A percentile compares a stretch with the other conserved stretches of the same genome.
Conservation (phyloP, 2,329 filamentous ascomycete species). For the Aspergillus latus region DNA sequence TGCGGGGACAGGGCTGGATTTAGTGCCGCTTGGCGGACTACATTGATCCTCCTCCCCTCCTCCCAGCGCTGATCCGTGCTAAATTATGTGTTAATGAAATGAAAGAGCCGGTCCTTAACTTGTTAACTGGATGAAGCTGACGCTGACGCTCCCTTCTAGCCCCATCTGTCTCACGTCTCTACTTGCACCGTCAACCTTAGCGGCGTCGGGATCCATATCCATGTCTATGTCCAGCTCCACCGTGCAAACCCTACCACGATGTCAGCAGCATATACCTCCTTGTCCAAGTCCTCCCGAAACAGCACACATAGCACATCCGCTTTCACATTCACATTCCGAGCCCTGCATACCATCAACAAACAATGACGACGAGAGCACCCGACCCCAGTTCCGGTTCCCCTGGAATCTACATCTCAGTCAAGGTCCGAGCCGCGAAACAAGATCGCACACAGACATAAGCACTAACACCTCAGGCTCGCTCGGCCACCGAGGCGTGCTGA, state of each 20-base stretch:
- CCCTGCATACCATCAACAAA: not conserved
- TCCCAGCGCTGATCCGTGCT: constrained; percentile 15
- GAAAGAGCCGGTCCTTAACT: too few species aligned
- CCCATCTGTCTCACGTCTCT: constrained; percentile 32
- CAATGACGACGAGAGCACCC: not conserved
- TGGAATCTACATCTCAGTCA: not conserved
- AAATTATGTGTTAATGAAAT: constrained; percentile 4
- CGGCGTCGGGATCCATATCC: constrained; percentile 3
- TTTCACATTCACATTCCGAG: not conserved
- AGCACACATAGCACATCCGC: constrained; percentile 1
- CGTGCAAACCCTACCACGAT: not conserved
- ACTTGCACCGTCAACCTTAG: constrained; percentile 13
- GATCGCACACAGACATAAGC: not conserved
- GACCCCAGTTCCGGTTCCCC: not conserved
- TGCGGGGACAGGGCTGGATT: constrained; percentile 24
- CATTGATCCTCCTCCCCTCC: not conserved
- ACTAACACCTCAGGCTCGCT: not conserved
- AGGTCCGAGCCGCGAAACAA: not conserved
- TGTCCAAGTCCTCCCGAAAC: not conserved
- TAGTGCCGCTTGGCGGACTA: constrained; percentile 19
- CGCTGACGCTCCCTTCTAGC: constrained; percentile 15
- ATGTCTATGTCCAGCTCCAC: constrained; percentile 11
- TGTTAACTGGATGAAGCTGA: not conserved
- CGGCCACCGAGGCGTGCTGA: constrained; percentile 10
- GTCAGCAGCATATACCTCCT: constrained; percentile 3